phyloP scores from a whole-genome alignment of 2,329 filamentous ascomycete species.

The Neodidymelliopsis sp. region DNA sequence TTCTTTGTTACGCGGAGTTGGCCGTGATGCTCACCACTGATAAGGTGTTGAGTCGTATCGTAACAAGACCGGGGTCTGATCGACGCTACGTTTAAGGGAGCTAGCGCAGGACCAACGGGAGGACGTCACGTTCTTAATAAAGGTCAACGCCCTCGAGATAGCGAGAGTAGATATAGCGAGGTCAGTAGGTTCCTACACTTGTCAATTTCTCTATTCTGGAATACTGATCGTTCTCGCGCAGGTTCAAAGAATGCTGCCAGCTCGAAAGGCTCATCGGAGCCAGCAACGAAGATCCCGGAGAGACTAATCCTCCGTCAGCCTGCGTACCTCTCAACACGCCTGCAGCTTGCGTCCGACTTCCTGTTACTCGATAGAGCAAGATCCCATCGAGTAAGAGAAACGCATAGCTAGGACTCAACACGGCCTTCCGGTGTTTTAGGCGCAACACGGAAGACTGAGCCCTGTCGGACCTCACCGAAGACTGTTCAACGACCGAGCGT shows the following conservation, averaged over 20 bases:
- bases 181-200: background rate
- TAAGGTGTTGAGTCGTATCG: constrained; percentile 29
- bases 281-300: constrained; percentile 28
- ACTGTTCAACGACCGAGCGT: constrained; percentile 8
- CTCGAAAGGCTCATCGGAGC: constrained; percentile 19
- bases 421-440: constrained; percentile 24
- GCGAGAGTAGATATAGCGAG: background rate
- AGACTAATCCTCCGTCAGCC: constrained; percentile 37
- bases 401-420: constrained; percentile 8
- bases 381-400: constrained; percentile 46
- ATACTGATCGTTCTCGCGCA: constrained; percentile 2
- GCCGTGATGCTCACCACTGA: constrained; percentile 24
- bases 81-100: constrained; percentile 31
- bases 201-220: background rate
- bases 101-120: constrained; percentile 41
- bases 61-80: constrained; percentile 14
- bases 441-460: constrained; percentile 14
- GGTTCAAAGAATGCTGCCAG: background rate
- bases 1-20: constrained; percentile 15
- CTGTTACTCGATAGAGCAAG: constrained; percentile 44
- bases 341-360: constrained; percentile 15
- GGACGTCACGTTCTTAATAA: constrained; percentile 30
- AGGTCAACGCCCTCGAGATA: constrained; percentile 13
- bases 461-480: constrained; percentile 39
- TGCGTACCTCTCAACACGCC: constrained; percentile 35